These are phyloP conservation scores for Daldinia concentrica DNA, from an alignment of 495 filamentous ascomycete genomes.

Conservation along the genomic window DNA sequence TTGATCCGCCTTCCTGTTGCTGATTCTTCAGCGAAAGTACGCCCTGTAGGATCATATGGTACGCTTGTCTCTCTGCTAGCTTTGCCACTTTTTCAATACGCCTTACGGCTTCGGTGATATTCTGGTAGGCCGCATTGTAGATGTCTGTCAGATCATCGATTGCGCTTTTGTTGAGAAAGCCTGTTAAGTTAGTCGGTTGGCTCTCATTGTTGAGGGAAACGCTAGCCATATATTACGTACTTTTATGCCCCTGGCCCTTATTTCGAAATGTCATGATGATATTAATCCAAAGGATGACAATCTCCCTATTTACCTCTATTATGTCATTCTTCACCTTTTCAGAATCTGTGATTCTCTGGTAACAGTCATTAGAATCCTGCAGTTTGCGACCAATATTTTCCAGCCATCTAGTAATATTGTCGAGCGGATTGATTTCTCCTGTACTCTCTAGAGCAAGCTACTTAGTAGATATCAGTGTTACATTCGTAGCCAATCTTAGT, in stretches of 20 bases:
- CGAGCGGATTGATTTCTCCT: constrained; percentile 1
- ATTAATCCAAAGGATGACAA: constrained; percentile 20
- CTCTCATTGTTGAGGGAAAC: not conserved
- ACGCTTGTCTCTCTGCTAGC: constrained; percentile 13
- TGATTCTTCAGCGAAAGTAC: constrained; percentile 3
- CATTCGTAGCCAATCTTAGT: not conserved
- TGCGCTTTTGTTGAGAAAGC: not conserved
- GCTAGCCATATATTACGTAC: not conserved
- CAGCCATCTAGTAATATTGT: constrained; percentile 6
- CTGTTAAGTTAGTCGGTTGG: not conserved
- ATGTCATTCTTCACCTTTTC: constrained; percentile 14
- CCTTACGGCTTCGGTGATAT: constrained; percentile 6
- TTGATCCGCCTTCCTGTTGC: not conserved
- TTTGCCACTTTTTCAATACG: constrained; percentile 16
- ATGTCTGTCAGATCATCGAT: not conserved
- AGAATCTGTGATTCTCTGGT: constrained; percentile 1
- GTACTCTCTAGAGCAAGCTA: constrained; percentile 18
- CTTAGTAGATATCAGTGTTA: not conserved
- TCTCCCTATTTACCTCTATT: constrained; percentile 17
- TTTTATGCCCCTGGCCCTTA: constrained; percentile 4
- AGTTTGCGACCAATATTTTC: constrained; percentile 6
- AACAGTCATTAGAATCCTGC: constrained; percentile 12
- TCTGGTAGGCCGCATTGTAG: constrained; percentile 7
- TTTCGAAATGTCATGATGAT: constrained; percentile 22
- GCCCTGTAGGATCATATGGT: constrained; percentile 8